These are phyloP conservation scores for Mycena capillaripes DNA, from an alignment of 768 basidiomycete species.

Conservation along the genomic window DNA sequence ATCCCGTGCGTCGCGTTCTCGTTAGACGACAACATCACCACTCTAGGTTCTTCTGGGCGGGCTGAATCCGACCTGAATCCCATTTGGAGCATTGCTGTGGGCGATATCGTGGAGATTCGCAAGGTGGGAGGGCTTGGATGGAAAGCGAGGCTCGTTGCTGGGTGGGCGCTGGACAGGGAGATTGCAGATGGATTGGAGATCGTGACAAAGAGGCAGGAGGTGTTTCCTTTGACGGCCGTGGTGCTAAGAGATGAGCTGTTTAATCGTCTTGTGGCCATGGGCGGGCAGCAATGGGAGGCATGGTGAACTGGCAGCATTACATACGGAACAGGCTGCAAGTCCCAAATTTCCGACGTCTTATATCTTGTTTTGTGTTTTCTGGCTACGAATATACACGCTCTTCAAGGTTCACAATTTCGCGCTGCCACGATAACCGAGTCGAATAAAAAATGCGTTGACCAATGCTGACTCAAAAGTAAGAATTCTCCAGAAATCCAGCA, in stretches of 20 bases:
- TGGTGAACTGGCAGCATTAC: constrained; percentile 30
- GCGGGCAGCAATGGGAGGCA: constrained; percentile 34
- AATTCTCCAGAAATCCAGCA: too few species aligned
- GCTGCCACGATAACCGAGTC: too few species aligned
- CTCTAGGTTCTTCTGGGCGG: constrained; percentile 18
- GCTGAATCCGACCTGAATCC: constrained; percentile 20
- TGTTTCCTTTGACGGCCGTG: constrained; percentile 41
- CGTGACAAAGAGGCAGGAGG: constrained; percentile 32
- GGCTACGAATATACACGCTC: too few species aligned
- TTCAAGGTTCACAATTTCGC: too few species aligned
- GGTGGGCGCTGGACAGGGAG: constrained; percentile 47
- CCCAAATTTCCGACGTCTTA: too few species aligned
- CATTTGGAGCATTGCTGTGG: constrained; percentile 47
- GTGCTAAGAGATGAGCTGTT: constrained; percentile 40
- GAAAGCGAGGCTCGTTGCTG: constrained; percentile 54
- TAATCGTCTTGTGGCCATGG: constrained; percentile 32
- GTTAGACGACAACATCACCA: constrained; percentile 18
- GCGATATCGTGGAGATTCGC: constrained; percentile 47
- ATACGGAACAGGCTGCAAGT: too few species aligned
- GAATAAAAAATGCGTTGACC: too few species aligned
- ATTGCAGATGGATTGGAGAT: constrained; percentile 50
- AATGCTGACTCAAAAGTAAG: too few species aligned
- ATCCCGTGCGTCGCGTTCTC: constrained; percentile 26
- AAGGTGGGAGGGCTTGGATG: constrained; percentile 54
- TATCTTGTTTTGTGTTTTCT: too few species aligned